Base-by-base conservation (phyloP, 2,329 filamentous ascomycete species). In the Penicillium sumatraense region DNA sequence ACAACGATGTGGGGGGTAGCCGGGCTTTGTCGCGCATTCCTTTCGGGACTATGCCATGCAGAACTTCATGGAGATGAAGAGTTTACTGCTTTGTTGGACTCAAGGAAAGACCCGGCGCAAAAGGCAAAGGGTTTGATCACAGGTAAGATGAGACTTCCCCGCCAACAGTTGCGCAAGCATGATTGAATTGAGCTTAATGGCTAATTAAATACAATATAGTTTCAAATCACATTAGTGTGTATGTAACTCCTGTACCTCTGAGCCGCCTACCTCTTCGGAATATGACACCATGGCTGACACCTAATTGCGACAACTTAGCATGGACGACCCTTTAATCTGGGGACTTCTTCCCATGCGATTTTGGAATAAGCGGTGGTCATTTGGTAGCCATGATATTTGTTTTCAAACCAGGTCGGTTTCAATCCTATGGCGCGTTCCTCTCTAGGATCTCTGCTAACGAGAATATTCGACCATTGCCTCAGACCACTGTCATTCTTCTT, bases 241-340 rank as follows among this genome's bases (percentile, higher is more conserved):
- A 88, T 76, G 89, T 88, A 73, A 62, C 70, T 75, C 72, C 58
- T 76, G 89, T 88, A 73, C 62, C 70, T 75, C 72, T 57, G 55
- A 65, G 56, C 45, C 48, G 45, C 51, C 54, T 57, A 54, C 51
- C 49, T 24, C 51, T 26, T 49, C 45, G 46, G 52, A 51, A 46
- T 26, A 49, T 53, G 46, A 58, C 58, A 58, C 56, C 52, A 62
- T 63, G 55, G 59, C 69, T 72, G 67, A 69, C 69, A 54, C 52
- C 59, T 54, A 61, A 57, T 54, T 53, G 64, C 53, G 50, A 60
- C 61, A 48, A 44, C 64, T 61, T 72, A 97, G 93, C 56, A 78
- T 98, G 65, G 95, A 99, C 75, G 95, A 99, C 77, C 95, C 95
- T 23, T 77, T 98, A 55, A 87, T 97, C 64, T 99, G 93, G 93